Conservation (phyloP, 257 asterid species). For the Vinca minor region DNA sequence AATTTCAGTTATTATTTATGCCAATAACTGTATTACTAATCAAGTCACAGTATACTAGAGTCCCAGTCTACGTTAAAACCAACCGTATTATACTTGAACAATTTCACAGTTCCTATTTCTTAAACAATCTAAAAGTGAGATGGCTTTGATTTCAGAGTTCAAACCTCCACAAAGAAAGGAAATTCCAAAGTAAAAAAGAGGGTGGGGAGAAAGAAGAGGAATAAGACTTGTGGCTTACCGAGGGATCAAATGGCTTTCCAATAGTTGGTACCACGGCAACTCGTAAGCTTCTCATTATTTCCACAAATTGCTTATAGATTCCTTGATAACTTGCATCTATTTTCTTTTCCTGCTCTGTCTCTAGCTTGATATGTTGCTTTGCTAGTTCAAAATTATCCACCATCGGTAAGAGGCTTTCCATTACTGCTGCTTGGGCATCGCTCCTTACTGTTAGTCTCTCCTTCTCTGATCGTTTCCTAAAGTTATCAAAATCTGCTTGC, state of each 20-base stretch:
- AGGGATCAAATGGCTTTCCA: slow-evolving; percentile 85
- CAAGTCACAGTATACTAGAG: too few relatives aligned
- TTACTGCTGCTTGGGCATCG: slow-evolving; percentile 66
- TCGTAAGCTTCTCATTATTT: slow-evolving; percentile 68
- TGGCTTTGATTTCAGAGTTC: too few relatives aligned
- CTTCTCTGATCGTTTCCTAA: slow-evolving; percentile 67
- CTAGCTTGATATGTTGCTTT: slow-evolving; percentile 55
- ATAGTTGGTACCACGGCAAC: slow-evolving; percentile 78
- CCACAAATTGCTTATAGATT: slow-evolving; percentile 89
- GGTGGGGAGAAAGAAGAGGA: background rate
- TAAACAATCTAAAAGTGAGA: too few relatives aligned
- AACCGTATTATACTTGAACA: too few relatives aligned
- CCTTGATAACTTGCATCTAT: slow-evolving; percentile 85
- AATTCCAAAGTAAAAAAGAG: background rate
- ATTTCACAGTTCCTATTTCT: too few relatives aligned
- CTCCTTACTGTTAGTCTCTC: slow-evolving; percentile 46
- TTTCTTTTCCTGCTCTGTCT: slow-evolving; percentile 75
- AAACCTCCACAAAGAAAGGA: background rate
- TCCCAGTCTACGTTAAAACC: too few relatives aligned
- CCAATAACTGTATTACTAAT: too few relatives aligned
- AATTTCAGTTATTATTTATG: too few relatives aligned
- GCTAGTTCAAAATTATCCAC: slow-evolving; percentile 88
- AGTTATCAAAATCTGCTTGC: slow-evolving; percentile 91
- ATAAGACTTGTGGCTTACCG: slow-evolving; percentile 33
- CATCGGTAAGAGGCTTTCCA: slow-evolving; percentile 72